phyloP scores from a whole-genome alignment of 305 asterid genomes.

The Rubia tinctorum region DNA sequence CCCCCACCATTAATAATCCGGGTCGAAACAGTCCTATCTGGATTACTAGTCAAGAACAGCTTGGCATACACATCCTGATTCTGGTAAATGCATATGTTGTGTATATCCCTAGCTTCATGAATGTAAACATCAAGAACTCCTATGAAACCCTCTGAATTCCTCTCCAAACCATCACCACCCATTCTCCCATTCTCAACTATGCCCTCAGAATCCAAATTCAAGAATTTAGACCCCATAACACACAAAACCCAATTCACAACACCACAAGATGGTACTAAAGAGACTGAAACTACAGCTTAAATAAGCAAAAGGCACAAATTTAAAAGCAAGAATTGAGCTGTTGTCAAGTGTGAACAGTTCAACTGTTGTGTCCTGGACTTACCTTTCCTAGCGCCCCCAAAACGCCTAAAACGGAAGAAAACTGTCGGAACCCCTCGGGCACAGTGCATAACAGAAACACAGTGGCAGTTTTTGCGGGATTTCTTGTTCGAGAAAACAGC shows the following conservation, averaged over 20 bases:
- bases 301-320: neutral
- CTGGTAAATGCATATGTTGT: conserved; percentile 91
- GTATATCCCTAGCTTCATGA: conserved; percentile 85
- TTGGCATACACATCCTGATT: conserved; percentile 94
- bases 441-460: neutral
- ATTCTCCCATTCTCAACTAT: neutral
- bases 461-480: neutral
- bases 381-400: neutral
- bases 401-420: neutral
- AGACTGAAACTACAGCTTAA: neutral
- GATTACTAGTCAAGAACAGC: conserved; percentile 62
- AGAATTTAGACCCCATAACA: conserved; percentile 4
- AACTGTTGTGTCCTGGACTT: neutral
- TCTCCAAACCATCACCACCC: neutral
- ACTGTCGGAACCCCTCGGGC: no score
- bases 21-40: conserved; percentile 60
- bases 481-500: neutral
- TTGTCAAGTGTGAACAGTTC: neutral
- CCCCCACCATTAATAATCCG: conserved; percentile 86
- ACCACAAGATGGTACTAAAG: conserved; percentile 3
- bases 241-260: neutral
- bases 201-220: neutral
- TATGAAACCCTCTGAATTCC: conserved; percentile 33
- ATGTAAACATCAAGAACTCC: conserved; percentile 74
- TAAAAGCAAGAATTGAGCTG: neutral